Conservation (phyloP, 108 stramenopile species). For the Cyclotella distinguenda region DNA sequence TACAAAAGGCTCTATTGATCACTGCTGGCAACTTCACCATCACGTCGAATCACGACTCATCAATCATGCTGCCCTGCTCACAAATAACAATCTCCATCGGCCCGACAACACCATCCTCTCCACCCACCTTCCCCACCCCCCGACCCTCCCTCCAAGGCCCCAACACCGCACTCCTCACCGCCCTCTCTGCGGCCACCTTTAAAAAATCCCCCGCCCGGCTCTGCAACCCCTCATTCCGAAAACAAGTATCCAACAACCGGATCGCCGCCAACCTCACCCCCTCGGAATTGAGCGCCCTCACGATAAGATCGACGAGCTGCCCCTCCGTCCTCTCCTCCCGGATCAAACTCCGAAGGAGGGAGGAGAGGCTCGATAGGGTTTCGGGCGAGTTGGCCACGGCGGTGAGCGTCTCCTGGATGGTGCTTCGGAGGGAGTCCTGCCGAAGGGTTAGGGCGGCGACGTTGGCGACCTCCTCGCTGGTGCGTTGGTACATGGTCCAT, state of each 20-base stretch:
- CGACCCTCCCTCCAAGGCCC: conserved; percentile 35
- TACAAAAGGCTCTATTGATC: background rate
- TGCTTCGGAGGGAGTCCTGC: conserved; percentile 33
- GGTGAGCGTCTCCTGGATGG: conserved; percentile 44
- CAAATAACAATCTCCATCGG: no score
- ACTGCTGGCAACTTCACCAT: no score
- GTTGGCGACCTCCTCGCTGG: conserved; percentile 47
- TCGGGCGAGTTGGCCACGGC: conserved; percentile 44
- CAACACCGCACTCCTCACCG: conserved; percentile 32
- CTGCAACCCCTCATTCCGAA: conserved; percentile 42
- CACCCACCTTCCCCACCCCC: conserved; percentile 35
- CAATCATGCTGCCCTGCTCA: no score
- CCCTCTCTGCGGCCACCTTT: conserved; percentile 36
- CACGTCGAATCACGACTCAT: no score
- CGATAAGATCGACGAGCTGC: conserved; percentile 44
- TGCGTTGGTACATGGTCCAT: conserved; percentile 34
- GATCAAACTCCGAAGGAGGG: conserved; percentile 37
- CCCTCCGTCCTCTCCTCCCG: conserved; percentile 38
- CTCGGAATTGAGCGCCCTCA: conserved; percentile 35
- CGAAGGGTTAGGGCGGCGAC: conserved; percentile 41
- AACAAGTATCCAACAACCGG: conserved; percentile 34
- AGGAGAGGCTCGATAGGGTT: conserved; percentile 32
- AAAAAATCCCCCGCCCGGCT: conserved; percentile 41
- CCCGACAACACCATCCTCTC: conserved; percentile 25
- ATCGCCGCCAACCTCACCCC: conserved; percentile 36